Evolutionary conservation across 768 basidiomycete species (phyloP).

Genomic region (Rhodotorula babjevae): DNA sequence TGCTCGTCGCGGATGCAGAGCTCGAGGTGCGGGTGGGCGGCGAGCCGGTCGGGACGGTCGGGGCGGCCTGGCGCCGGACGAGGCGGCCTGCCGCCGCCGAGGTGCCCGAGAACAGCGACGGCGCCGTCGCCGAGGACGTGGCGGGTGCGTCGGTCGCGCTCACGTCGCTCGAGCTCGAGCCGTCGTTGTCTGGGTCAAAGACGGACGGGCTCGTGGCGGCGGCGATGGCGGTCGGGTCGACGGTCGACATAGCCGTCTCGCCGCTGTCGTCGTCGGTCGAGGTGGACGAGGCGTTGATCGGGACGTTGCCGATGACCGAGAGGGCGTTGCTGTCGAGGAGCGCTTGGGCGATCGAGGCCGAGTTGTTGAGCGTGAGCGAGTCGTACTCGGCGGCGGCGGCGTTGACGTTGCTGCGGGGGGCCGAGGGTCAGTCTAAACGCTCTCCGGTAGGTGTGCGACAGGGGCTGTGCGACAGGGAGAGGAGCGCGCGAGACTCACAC

Average conservation of each 20-base stretch:
- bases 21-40: not conserved
- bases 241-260: not conserved
- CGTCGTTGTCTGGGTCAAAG: not conserved
- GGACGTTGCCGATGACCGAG: slow-evolving; percentile 22
- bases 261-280: not conserved
- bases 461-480: too few relatives aligned
- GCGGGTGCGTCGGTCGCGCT: not conserved
- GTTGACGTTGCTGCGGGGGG: slow-evolving; percentile 18
- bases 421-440: not conserved
- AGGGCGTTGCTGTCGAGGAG: slow-evolving; percentile 42
- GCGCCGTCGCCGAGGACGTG: not conserved
- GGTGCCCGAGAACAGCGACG: slow-evolving; percentile 1
- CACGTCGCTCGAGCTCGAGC: not conserved
- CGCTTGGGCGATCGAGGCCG: slow-evolving; percentile 48
- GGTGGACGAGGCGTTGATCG: slow-evolving; percentile 5
- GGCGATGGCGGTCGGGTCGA: not conserved
- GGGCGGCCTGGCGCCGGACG: not conserved
- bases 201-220: not conserved
- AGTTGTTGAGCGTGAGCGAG: slow-evolving; percentile 53
- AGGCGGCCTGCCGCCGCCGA: too few relatives aligned
- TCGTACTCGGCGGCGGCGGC: slow-evolving; percentile 20
- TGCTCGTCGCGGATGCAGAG: slow-evolving; percentile 16
- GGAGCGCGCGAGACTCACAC: slow-evolving; percentile 6
- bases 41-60: slow-evolving; percentile 27
- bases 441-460: too few relatives aligned